Percentiles rank a stretch among this genome's conserved stretches.
phyloP scores from a whole-genome alignment of 306 rosid genomes.

The Inga laurina region DNA sequence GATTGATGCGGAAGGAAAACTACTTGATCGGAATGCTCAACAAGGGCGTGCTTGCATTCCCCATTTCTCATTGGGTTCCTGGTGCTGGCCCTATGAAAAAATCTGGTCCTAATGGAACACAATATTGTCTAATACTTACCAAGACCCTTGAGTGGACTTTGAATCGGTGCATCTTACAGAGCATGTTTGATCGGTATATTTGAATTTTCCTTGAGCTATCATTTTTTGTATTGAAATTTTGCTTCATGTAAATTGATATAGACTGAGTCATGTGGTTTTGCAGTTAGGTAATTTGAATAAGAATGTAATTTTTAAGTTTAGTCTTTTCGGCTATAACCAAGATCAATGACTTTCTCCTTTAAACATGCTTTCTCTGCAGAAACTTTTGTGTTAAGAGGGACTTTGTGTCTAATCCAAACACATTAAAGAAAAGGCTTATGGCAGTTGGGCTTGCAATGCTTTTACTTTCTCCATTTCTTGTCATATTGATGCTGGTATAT shows the following conservation, averaged over 20 bases:
- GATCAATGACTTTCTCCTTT: slow-evolving; percentile 34
- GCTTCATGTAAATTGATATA: background rate
- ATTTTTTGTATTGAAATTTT: background rate
- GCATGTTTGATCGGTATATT: slow-evolving; percentile 92
- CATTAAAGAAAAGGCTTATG: slow-evolving; percentile 83
- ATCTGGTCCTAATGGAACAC: slow-evolving; percentile 50
- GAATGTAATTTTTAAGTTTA: background rate
- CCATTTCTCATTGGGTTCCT: slow-evolving; percentile 87
- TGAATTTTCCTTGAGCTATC: background rate
- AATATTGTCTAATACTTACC: slow-evolving; percentile 61
- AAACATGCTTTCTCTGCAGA: slow-evolving; percentile 48
- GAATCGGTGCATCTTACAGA: slow-evolving; percentile 93
- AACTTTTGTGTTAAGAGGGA: slow-evolving; percentile 75
- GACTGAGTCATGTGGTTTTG: background rate
- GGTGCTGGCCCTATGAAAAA: slow-evolving; percentile 83
- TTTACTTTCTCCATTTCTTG: slow-evolving; percentile 93
- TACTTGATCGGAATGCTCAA: slow-evolving; percentile 93
- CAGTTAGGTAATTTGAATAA: slow-evolving; percentile 4
- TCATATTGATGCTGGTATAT: slow-evolving; percentile 92
- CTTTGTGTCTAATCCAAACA: slow-evolving; percentile 74
- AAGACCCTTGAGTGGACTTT: slow-evolving; percentile 97
- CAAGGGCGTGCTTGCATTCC: slow-evolving; percentile 92
- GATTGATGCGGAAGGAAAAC: slow-evolving; percentile 97
- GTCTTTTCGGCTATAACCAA: background rate
- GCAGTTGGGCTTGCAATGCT: slow-evolving; percentile 87